Percentiles rank a stretch among this genome's conserved stretches.
These are phyloP conservation scores for Chlamydomonas eustigma DNA, from an alignment of 139 green algal genomes.

Conservation along the genomic window DNA sequence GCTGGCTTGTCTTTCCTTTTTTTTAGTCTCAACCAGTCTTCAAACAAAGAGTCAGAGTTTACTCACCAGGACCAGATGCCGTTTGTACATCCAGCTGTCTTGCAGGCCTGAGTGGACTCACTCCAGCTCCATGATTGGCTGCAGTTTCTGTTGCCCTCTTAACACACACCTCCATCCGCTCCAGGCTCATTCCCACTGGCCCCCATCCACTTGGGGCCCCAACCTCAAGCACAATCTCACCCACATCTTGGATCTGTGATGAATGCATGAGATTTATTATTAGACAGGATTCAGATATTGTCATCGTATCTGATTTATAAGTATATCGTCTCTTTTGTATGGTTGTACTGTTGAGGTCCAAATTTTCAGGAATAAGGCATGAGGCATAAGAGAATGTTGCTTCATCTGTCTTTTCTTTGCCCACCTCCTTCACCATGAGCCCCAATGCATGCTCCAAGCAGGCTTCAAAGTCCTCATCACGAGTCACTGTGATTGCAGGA, in stretches of 20 bases:
- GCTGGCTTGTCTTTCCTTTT: too few species aligned
- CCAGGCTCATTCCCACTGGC: slow-evolving; percentile 36
- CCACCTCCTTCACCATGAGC: slow-evolving; percentile 49
- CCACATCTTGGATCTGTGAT: slow-evolving; percentile 54
- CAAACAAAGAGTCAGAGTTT: too few species aligned
- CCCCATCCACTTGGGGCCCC: slow-evolving; percentile 61
- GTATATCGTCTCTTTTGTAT: neutral
- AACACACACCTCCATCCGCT: slow-evolving; percentile 50
- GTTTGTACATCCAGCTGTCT: slow-evolving; percentile 22
- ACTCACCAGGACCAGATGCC: slow-evolving; percentile 11
- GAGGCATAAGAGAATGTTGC: too few species aligned
- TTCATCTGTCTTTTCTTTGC: too few species aligned
- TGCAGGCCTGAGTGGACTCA: slow-evolving; percentile 36
- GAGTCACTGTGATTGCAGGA: slow-evolving; percentile 25
- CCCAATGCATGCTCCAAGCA: slow-evolving; percentile 60
- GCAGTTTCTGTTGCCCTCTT: slow-evolving; percentile 20
- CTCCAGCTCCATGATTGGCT: slow-evolving; percentile 25
- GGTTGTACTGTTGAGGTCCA: neutral
- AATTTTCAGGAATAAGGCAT: too few species aligned
- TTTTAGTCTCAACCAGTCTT: too few species aligned
- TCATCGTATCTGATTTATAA: neutral
- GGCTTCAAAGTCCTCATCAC: slow-evolving; percentile 53
- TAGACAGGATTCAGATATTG: neutral
- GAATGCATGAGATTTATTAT: neutral
- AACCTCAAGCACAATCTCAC: slow-evolving; percentile 69